Base-by-base conservation (phyloP, 805 yeast species). In the Diddensiella santjacobensis region DNA sequence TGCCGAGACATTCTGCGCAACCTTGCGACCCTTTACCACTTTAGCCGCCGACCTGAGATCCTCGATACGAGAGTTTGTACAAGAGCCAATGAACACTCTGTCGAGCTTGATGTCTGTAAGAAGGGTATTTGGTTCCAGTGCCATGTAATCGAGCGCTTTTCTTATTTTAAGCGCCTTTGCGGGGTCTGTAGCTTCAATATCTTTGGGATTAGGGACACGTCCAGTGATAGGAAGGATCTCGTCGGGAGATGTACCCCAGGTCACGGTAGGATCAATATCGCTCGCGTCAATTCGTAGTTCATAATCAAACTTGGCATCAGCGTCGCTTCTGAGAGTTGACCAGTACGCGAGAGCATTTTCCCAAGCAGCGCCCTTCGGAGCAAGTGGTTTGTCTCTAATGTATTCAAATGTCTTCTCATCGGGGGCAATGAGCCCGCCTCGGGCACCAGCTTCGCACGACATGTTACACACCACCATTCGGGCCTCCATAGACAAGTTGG, bases 231-330 rank as follows among this genome's bases (percentile, higher is more conserved):
- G 96, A 56, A 90, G 73, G 38, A 97, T 97, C 64, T 93, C 98
- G 72, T 91, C 97, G 22, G 99, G 99, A 60, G 97, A 90, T 59
- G 91, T 93, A 74, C 99, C 99, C 99, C 99, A 91, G 18, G 99
- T 91, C 54, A 93, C 87, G 19, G 99, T 91, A 58, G 99, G 98
- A 42, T 85, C 80, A 50, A 91, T 83, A 60, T 90, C 98, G 20
- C 75, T 70, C 45, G 95, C 96, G 56, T 83, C 74, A 65, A 91
- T 85, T 38, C 73, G 71, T 57, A 93, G 81, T 58, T 87, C 96
- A 57, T 78, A 71, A 64, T 91, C 99, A 58, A 89, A 91, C 52
- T 76, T 71, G 23, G 98, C 97, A 61, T 85, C 96, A 49, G 83
- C 86, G 64, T 91, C 99, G 18, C 95, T 75, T 61, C 81, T 79